These are phyloP conservation scores for Sordariomycetes sp. DNA, from an alignment of 2,329 filamentous ascomycete genomes.

Conservation along the genomic window DNA sequence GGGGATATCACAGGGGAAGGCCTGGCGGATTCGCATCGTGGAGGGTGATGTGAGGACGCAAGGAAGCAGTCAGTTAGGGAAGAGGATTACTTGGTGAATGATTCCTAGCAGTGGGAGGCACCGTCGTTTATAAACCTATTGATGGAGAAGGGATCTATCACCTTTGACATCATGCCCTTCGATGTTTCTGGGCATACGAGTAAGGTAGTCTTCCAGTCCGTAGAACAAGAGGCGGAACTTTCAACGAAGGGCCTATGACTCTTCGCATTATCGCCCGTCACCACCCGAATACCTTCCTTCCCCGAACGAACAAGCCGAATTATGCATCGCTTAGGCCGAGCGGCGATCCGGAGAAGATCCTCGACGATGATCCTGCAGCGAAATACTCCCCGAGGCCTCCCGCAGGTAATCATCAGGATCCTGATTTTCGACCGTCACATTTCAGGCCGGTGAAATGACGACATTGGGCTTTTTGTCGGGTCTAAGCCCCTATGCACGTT, in stretches of 20 bases:
- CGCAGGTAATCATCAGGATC: background rate
- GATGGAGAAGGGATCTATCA: too few relatives aligned
- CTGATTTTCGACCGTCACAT: background rate
- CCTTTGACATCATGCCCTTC: too few relatives aligned
- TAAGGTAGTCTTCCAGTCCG: too few relatives aligned
- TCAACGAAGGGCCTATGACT: background rate
- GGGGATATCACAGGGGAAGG: slow-evolving; percentile 8
- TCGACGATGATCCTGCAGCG: background rate
- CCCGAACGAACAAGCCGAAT: background rate
- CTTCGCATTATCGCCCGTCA: background rate
- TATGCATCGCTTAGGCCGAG: background rate
- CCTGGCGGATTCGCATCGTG: slow-evolving; percentile 8
- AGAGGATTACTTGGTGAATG: too few relatives aligned
- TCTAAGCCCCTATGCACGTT: too few relatives aligned
- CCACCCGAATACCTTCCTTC: background rate
- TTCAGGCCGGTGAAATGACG: background rate
- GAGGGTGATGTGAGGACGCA: background rate
- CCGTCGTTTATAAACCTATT: too few relatives aligned
- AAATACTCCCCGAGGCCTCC: background rate
- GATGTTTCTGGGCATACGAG: too few relatives aligned
- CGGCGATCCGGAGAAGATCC: background rate
- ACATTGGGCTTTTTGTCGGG: background rate
- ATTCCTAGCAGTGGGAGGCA: too few relatives aligned
- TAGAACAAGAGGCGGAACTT: background rate
- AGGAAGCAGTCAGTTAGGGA: background rate